These are phyloP conservation scores for Dissophora ornata DNA, from an alignment of 192 early-diverging fungal genomes.

Conservation along the genomic window DNA sequence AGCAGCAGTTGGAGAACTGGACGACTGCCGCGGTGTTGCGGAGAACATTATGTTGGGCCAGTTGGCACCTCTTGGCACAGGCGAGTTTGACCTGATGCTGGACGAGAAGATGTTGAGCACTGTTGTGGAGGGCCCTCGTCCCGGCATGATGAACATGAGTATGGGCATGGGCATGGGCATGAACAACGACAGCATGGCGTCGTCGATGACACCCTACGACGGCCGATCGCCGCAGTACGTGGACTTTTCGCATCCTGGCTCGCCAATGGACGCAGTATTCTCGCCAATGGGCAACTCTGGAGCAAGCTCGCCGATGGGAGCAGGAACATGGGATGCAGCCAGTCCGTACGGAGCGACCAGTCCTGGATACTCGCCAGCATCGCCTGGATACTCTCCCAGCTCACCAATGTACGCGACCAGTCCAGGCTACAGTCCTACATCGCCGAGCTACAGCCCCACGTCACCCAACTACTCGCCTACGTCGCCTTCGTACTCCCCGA, in stretches of 20 bases:
- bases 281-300: conserved; percentile 87
- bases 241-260: conserved; percentile 71
- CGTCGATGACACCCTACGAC: conserved; percentile 87
- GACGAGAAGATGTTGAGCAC: conserved; percentile 91
- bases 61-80: conserved; percentile 95
- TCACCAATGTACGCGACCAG: conserved; percentile 53
- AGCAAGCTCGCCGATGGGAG: conserved; percentile 65
- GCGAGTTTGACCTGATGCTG: conserved; percentile 92
- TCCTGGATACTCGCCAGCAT: conserved; percentile 57
- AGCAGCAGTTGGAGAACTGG: conserved; percentile 88
- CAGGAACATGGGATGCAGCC: conserved; percentile 44
- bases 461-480: conserved; percentile 82
- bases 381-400: conserved; percentile 65
- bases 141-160: conserved; percentile 59
- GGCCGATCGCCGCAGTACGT: conserved; percentile 69
- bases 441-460: conserved; percentile 74
- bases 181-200: conserved; percentile 71
- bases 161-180: conserved; percentile 66
- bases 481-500: conserved; percentile 75
- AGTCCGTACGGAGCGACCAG: conserved; percentile 53
- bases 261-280: conserved; percentile 83
- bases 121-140: conserved; percentile 67
- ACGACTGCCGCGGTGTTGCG: conserved; percentile 96
- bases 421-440: conserved; percentile 57
- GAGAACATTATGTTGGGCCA: conserved; percentile 99